Percentiles rank a stretch among this genome's conserved stretches.
Conservation (phyloP, 192 early-diverging fungal genomes). For the Backusella circina region DNA sequence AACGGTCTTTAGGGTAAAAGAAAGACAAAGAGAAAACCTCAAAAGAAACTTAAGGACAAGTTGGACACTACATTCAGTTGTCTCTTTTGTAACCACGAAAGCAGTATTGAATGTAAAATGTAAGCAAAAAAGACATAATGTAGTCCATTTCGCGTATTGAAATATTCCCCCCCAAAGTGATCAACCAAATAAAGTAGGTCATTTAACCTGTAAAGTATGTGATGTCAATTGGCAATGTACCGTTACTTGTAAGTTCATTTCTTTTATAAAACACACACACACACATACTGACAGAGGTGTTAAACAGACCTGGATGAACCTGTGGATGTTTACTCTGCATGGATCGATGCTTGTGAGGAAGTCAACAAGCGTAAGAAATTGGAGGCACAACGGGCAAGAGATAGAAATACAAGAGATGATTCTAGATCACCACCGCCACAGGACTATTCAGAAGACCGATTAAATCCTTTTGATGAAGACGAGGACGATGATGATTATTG, state of each 20-base stretch:
- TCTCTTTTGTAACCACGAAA: constrained; percentile 87
- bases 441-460: constrained; percentile 6
- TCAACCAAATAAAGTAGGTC: constrained; percentile 65
- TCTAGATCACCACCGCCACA: constrained; percentile 5
- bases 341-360: constrained; percentile 84
- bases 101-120: constrained; percentile 71
- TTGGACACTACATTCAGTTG: constrained; percentile 79
- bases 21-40: constrained; percentile 71
- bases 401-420: background rate
- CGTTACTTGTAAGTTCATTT: constrained; percentile 55
- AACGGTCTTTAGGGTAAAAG: constrained; percentile 58
- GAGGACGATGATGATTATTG: constrained; percentile 4
- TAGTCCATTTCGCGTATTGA: background rate
- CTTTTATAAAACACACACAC: background rate
- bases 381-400: constrained; percentile 10
- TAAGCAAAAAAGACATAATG: constrained; percentile 33
- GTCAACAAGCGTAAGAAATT: constrained; percentile 29
- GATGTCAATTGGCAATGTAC: constrained; percentile 67
- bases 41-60: constrained; percentile 53
- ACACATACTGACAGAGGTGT: too few species aligned
- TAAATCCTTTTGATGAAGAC: constrained; percentile 20
- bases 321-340: constrained; percentile 88
- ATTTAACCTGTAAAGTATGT: constrained; percentile 77
- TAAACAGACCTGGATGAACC: constrained; percentile 63
- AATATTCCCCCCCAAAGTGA: constrained; percentile 41